phyloP scores from a whole-genome alignment of 208 protist genomes.

The Trypanosomatidae sp. region DNA sequence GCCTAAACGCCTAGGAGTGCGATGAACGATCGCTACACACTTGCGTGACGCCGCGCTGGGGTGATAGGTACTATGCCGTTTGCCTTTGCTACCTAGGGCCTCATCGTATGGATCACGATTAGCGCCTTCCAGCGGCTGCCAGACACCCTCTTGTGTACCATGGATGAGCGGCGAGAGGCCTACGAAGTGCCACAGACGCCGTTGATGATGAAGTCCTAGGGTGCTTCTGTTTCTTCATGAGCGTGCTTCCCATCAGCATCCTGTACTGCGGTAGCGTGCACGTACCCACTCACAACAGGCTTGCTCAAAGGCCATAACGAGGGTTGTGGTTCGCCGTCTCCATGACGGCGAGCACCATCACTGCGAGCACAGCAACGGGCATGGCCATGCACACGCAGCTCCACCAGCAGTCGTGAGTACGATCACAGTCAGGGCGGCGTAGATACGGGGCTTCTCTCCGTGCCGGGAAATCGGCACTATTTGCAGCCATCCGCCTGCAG shows the following conservation, averaged over 20 bases:
- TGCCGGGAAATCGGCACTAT: constrained; percentile 4
- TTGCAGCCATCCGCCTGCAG: constrained; percentile 5
- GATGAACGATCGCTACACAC: constrained; percentile 16
- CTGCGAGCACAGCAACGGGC: constrained; percentile 12
- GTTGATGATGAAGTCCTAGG: constrained; percentile 20
- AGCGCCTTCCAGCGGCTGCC: constrained; percentile 19
- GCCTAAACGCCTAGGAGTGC: constrained; percentile 9
- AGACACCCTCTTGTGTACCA: constrained; percentile 6
- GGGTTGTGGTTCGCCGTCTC: not conserved
- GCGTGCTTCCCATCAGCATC: constrained; percentile 23
- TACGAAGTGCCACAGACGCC: constrained; percentile 21
- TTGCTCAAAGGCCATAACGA: constrained; percentile 7
- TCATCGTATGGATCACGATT: constrained; percentile 22
- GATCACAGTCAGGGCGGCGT: constrained; percentile 4
- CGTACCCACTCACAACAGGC: constrained; percentile 16
- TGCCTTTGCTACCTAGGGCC: constrained; percentile 23
- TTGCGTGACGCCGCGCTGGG: constrained; percentile 20
- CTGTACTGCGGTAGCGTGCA: constrained; percentile 20
- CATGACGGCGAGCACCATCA: not conserved
- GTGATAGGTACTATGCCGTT: constrained; percentile 18
- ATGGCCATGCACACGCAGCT: not conserved
- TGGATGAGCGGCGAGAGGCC: not conserved
- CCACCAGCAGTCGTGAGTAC: not conserved
- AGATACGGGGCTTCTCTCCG: not conserved
- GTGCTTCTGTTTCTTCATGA: constrained; percentile 23